Base-by-base conservation (phyloP, 345 rosid genomes). In the Noccaea caerulescens region DNA sequence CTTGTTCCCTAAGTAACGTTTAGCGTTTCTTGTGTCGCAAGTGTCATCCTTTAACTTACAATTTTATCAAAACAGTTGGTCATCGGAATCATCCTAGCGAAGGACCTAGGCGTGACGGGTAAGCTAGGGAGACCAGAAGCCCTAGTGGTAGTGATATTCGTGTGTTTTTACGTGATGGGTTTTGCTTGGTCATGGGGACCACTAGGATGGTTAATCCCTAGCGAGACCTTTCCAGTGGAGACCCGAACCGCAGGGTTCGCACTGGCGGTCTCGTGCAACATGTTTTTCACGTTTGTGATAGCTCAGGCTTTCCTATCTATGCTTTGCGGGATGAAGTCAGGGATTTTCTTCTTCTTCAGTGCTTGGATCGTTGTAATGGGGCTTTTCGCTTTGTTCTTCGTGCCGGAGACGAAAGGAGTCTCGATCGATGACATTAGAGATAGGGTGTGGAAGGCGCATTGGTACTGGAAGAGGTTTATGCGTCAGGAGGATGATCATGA, bases 131-230 rank as follows among this genome's bases (percentile, higher is more conserved):
- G 30, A 34, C 0, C 11, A 8, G 63, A 80, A 51, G 97, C 92
- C 6, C 7, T 39, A 1, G 8, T 83, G 0, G 85, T 83, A 6
- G 91, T 84, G 77, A 30, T 71, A 4, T 60, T 87, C 42, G 87
- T 91, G 37, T 84, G 93, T 27, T 4, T 79, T 7, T 91, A 71
- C 57, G 93, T 91, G 44, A 73, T 80, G 76, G 76, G 80, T 2
- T 91, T 88, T 11, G 91, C 95, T 0, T 91, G 97, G 97, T 91
- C 95, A 16, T 91, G 95, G 90, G 95, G 95, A 11, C 96, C 93
- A 5, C 71, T 90, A 3, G 92, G 93, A 11, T 91, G 97, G 93
- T 58, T 91, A 47, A 88, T 84, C 32, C 92, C 92, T 0, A 88
- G 97, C 4, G 86, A 86, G 69, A 86, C 86, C 0, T 86, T 84